phyloP scores from a whole-genome alignment of 306 rosid genomes.

The Lablab purpureus region DNA sequence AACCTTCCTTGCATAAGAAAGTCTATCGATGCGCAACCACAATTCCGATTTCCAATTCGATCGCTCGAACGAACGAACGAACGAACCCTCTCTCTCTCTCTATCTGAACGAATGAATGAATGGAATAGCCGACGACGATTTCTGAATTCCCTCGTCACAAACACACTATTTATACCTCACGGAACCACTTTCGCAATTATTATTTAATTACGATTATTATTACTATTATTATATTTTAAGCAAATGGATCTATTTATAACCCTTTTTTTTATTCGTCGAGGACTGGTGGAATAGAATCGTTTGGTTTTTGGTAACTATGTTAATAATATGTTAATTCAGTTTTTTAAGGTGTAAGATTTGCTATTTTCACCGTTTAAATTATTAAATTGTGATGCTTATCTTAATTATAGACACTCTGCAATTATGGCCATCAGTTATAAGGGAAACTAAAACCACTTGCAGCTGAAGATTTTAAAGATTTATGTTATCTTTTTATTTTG shows the following conservation, averaged over 20 bases:
- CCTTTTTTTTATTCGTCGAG: neutral
- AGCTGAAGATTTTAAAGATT: neutral
- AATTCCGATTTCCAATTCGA: neutral
- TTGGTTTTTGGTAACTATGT: neutral
- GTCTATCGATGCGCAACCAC: neutral
- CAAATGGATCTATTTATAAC: neutral
- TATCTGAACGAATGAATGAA: neutral
- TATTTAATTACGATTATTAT: neutral
- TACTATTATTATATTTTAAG: neutral
- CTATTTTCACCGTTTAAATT: neutral
- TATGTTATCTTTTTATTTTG: too few species aligned
- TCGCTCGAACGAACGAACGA: neutral
- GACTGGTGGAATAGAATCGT: neutral
- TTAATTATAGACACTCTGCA: neutral
- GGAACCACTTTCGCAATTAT: neutral
- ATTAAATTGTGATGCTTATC: neutral
- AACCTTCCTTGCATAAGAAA: slow-evolving; percentile 52
- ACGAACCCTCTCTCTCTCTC: slow-evolving; percentile 5
- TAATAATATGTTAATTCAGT: neutral
- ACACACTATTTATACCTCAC: slow-evolving; percentile 33
- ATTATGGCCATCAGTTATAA: neutral
- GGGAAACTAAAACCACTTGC: neutral
- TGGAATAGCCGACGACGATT: neutral
- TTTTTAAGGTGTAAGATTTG: neutral
- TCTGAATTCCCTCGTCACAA: neutral